Conservation (phyloP, 495 filamentous ascomycete species). For the Penicillium roqueforti region DNA sequence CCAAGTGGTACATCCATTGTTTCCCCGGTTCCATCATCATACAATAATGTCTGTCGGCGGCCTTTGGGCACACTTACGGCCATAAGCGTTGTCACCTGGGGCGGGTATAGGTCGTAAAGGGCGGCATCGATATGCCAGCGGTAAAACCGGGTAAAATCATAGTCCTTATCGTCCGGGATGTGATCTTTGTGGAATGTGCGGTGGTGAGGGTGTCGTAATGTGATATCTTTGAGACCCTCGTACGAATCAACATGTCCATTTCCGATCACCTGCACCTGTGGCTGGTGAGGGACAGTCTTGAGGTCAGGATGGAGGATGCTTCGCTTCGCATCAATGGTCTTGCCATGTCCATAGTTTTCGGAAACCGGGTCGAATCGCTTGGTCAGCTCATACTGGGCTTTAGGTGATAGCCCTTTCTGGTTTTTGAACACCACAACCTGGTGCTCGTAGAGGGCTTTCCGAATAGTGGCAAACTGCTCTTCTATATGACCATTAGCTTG, state of each 20-base stretch:
- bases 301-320: conserved; percentile 71
- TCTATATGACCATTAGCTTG: conserved; percentile 36
- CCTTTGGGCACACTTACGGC: conserved; percentile 64
- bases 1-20: conserved; percentile 64
- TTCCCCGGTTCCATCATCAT: conserved; percentile 67
- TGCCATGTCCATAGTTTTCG: conserved; percentile 66
- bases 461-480: conserved; percentile 55
- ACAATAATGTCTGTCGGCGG: conserved; percentile 59
- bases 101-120: conserved; percentile 66
- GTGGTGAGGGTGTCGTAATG: conserved; percentile 69
- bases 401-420: conserved; percentile 55
- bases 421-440: conserved; percentile 67
- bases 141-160: conserved; percentile 67
- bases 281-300: conserved; percentile 73
- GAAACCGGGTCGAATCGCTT: conserved; percentile 63
- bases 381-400: conserved; percentile 67
- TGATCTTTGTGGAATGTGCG: conserved; percentile 63
- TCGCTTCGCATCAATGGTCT: conserved; percentile 61
- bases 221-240: conserved; percentile 63
- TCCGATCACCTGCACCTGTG: conserved; percentile 74
- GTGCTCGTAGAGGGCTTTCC: conserved; percentile 55
- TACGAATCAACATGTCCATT: conserved; percentile 62
- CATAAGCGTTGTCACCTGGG: conserved; percentile 63
- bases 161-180: conserved; percentile 59
- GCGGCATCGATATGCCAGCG: conserved; percentile 79